Evolutionary conservation across 257 asterid genomes (phyloP).

Genomic region (Nicotiana obtusifolia): DNA sequence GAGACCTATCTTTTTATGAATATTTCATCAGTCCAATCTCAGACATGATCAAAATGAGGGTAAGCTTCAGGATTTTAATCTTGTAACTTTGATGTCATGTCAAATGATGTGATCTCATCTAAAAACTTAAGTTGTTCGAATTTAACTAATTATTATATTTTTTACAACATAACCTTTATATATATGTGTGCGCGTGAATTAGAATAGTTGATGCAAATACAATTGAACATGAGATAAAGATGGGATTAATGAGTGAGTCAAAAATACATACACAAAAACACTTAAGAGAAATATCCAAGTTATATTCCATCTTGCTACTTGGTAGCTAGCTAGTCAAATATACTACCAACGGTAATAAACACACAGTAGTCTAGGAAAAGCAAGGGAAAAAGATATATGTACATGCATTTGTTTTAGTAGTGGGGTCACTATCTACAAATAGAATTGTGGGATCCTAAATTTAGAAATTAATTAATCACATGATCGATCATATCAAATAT

Average conservation of each 20-base stretch:
- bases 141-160: no score
- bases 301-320: conserved; percentile 4
- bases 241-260: neutral
- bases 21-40: neutral
- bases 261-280: neutral
- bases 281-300: neutral
- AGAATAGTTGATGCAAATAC: neutral
- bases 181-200: no score
- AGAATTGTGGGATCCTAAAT: conserved; percentile 6
- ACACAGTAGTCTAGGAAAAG: neutral
- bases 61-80: no score
- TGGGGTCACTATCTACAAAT: conserved; percentile 10
- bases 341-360: neutral
- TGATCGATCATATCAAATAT: conserved; percentile 9
- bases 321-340: neutral
- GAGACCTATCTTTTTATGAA: neutral
- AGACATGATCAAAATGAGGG: no score
- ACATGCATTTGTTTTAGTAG: neutral
- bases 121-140: no score
- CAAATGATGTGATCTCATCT: no score
- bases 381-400: neutral
- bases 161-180: no score
- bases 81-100: no score
- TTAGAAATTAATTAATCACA: conserved; percentile 9
- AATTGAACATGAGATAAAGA: neutral